These are phyloP conservation scores for Spongospora subterranea DNA, from an alignment of 208 protist genomes.

Conservation along the genomic window DNA sequence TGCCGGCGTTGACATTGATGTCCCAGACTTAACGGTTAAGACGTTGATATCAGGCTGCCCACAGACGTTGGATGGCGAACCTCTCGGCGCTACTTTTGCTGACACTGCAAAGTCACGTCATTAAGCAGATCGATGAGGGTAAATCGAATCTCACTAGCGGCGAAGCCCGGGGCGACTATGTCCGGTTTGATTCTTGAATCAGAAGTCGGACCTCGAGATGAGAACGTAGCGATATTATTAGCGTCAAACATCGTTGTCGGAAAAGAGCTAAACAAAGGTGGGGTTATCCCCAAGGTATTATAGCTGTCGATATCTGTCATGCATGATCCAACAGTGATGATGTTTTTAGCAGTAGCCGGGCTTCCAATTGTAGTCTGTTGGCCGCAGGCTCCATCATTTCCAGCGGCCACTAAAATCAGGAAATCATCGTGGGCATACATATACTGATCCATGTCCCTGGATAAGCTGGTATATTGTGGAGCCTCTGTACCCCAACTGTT, in stretches of 20 bases:
- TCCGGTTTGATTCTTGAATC: slow-evolving; percentile 35
- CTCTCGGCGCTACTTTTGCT: neutral
- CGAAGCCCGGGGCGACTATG: slow-evolving; percentile 14
- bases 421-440: slow-evolving; percentile 3
- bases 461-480: neutral
- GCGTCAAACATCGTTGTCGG: neutral
- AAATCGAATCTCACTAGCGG: neutral
- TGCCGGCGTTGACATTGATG: slow-evolving; percentile 49
- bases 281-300: neutral
- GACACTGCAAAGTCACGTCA: neutral
- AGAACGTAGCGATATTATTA: slow-evolving; percentile 4
- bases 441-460: slow-evolving; percentile 1
- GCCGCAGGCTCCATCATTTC: slow-evolving; percentile 9
- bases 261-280: neutral
- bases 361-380: neutral
- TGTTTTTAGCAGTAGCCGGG: neutral
- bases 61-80: neutral
- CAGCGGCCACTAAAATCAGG: slow-evolving; percentile 31
- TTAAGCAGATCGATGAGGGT: neutral
- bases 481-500: slow-evolving; percentile 35
- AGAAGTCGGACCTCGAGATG: neutral
- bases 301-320: neutral
- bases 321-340: neutral
- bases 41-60: neutral
- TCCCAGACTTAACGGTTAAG: neutral